Base-by-base conservation (phyloP, 2,329 filamentous ascomycete species). In the Exophiala viscosa region DNA sequence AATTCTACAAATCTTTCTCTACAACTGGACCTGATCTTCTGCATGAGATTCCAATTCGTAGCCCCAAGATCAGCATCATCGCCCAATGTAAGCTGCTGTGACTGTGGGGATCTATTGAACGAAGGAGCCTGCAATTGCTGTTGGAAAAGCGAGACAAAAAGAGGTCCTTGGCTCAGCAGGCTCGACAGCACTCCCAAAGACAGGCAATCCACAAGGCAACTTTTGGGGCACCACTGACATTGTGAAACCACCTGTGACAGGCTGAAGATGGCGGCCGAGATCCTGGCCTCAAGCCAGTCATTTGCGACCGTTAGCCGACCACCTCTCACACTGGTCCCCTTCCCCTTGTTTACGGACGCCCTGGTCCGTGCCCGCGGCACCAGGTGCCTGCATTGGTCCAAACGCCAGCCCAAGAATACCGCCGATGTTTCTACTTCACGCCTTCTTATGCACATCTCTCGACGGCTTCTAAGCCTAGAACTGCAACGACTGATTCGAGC, bases 221-320 rank as follows among this genome's bases (percentile, higher is more conserved):
- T n/a, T n/a, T 28, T 20, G 31, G 44, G 52, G 45, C 44, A 51
- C 52, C 48, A 45, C 47, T 39, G 44, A 43, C 35, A 45, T 39
- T 42, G 45, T 59, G 56, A 56, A 54, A 59, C 53, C 11, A 33
- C 53, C 53, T 56, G 56, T 59, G 53, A 59, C 56, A 54, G 45
- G 38, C n/a, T 10, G 47, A 50, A 23, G 13, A 5, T 13, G 17
- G 6, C 17, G 50, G 17, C 39, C 32, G 38, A 42, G 28, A 50
- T 28, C 28, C n/a, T 28, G 13, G 33, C 32, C 33, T 36, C 32
- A 48, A 48, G 48, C 56, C 56, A 59, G 32, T 59, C 48, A 59
- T 38, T 38, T 38, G 42, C 48, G 45, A 33, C 50, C 49, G 36
- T 18, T 54, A 59, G 47, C 50, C 56, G 56, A 56, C 56, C 46